Base-by-base conservation (phyloP, 768 basidiomycete species). In the Rhizopogon vulgaris region DNA sequence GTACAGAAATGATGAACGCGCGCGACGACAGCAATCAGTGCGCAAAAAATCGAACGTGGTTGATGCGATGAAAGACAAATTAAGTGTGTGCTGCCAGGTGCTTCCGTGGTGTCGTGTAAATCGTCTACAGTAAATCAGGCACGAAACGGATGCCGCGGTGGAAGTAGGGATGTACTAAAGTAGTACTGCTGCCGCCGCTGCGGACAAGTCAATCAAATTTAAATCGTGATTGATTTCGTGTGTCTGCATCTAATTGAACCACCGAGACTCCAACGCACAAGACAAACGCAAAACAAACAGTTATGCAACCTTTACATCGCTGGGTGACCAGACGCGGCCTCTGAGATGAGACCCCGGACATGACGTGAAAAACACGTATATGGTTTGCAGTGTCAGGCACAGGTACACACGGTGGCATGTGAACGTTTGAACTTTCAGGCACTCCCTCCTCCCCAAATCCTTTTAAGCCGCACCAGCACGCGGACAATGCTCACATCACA, bases 351-450 rank as follows among this genome's bases (percentile, higher is more conserved):
- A 27, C 41, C 30, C 25, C 30, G 15, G n/a, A 8, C 38, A 8
- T 41, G 28, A 42, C 40, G 37, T 38, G 40, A 18, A 49, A 12
- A 3, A 15, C 22, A 41, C n/a, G 37, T 37, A 15, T 50, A 15
- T 34, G 32, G 32, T 12, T 46, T 46, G 28, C 49, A 30, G 28
- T 51, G 49, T 34, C 49, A 51, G 49, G 49, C 49, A 51, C 49
- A 14, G 18, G 41, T 30, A 47, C 49, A 11, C 11, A 46, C 30
- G 2, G 32, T 34, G 49, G 49, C 49, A 51, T 51, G 49, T 43
- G 49, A 46, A 51, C 18, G 10, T 51, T 28, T 22, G 28, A 30
- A 30, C 28, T 30, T 30, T 34, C 39, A 45, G 49, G n/a, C 49
- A 24, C 43, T 10, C 18, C 27, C 11, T 30, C 30, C 17, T 45